These are phyloP conservation scores for Mycosphaerella sp. DNA, from an alignment of 2,329 filamentous ascomycete genomes.

Conservation along the genomic window DNA sequence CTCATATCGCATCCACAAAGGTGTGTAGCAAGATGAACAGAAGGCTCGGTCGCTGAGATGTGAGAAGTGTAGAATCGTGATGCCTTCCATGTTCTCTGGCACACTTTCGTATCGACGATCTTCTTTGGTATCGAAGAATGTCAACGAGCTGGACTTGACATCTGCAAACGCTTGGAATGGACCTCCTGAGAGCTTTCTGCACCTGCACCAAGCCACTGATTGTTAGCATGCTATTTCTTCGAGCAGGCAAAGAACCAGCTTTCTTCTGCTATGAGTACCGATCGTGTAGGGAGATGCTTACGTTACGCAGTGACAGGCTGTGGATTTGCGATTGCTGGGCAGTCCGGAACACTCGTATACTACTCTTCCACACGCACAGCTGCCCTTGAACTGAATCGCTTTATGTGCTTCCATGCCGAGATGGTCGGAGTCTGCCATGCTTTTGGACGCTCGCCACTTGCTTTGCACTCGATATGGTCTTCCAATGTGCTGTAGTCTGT, in stretches of 20 bases:
- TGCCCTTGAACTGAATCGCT: slow-evolving; percentile 18
- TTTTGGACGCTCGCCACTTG: not conserved
- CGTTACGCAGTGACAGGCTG: slow-evolving; percentile 22
- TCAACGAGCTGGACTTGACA: slow-evolving; percentile 13
- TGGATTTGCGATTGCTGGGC: slow-evolving; percentile 4
- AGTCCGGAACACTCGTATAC: slow-evolving; percentile 21
- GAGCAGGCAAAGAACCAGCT: not conserved
- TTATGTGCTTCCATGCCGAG: not conserved
- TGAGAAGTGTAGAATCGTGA: slow-evolving; percentile 16
- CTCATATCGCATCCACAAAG: slow-evolving; percentile 24
- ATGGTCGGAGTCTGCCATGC: slow-evolving; percentile 11
- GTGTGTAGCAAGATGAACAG: slow-evolving; percentile 21
- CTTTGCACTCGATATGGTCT: no score
- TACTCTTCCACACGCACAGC: slow-evolving; percentile 24
- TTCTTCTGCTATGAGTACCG: not conserved
- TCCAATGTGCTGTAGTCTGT: not conserved
- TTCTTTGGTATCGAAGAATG: slow-evolving; percentile 20
- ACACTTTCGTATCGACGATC: slow-evolving; percentile 21
- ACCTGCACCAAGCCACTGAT: slow-evolving; percentile 3
- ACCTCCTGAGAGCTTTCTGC: slow-evolving; percentile 25
- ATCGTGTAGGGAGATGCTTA: not conserved
- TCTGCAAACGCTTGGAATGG: slow-evolving; percentile 21
- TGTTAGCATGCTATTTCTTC: not conserved
- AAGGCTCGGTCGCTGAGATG: slow-evolving; percentile 19
- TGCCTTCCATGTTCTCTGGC: slow-evolving; percentile 19